Conservation (phyloP, 176 grass and related monocot species). For the Cenchrus purpureus region DNA sequence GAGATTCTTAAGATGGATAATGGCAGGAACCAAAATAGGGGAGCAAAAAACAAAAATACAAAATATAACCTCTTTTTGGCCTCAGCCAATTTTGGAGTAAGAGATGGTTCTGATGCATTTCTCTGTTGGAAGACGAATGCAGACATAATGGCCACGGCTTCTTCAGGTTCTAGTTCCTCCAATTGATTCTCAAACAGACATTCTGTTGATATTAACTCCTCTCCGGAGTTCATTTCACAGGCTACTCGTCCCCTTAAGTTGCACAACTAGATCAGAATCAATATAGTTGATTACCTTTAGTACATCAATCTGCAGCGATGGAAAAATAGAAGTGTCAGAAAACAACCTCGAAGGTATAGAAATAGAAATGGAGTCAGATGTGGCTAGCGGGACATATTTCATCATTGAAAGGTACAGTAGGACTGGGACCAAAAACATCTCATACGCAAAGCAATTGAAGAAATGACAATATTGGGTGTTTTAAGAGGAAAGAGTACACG, state of each 20-base stretch:
- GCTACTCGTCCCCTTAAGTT: conserved; percentile 96
- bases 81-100: conserved; percentile 76
- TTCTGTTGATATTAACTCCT: conserved; percentile 91
- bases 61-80: conserved; percentile 71
- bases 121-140: conserved; percentile 93
- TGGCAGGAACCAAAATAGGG: background rate
- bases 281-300: conserved; percentile 86
- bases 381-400: conserved; percentile 10
- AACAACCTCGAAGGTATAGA: background rate
- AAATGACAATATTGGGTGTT: background rate
- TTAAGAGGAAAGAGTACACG: conserved; percentile 7
- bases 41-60: background rate
- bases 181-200: conserved; percentile 97
- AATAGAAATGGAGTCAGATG: background rate
- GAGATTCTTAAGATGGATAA: background rate
- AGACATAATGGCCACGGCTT: conserved; percentile 95
- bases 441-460: conserved; percentile 12
- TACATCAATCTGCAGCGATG: conserved; percentile 78
- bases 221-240: conserved; percentile 95
- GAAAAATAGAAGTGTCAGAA: conserved; percentile 6
- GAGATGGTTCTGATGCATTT: conserved; percentile 82
- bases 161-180: conserved; percentile 90
- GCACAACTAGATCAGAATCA: conserved; percentile 93
- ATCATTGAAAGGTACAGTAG: background rate
- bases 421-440: background rate